Percentiles rank a stretch among this genome's conserved stretches.
These are phyloP conservation scores for Novymonas esmeraldas DNA, from an alignment of 208 protist genomes.

Conservation along the genomic window DNA sequence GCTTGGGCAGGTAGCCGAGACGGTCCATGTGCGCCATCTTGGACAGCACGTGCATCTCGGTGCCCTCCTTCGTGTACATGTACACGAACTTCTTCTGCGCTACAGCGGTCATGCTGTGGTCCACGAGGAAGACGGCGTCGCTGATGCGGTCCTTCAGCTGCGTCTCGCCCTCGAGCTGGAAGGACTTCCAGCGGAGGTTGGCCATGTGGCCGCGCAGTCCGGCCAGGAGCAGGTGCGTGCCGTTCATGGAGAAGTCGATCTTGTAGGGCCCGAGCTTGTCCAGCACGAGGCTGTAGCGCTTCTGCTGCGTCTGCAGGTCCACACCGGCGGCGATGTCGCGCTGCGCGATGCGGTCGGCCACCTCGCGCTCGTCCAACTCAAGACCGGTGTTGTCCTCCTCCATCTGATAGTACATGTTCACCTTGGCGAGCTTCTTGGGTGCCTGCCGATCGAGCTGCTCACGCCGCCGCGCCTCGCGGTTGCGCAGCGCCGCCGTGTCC, in stretches of 20 bases:
- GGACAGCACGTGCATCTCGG: constrained; percentile 97
- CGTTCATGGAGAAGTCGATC: constrained; percentile 94
- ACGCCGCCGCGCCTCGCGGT: constrained; percentile 48
- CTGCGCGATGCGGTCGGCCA: constrained; percentile 94
- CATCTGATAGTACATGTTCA: constrained; percentile 67
- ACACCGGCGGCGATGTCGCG: constrained; percentile 86
- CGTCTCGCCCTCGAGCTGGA: constrained; percentile 92
- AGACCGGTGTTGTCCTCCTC: constrained; percentile 74
- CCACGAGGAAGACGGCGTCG: constrained; percentile 96
- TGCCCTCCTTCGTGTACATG: constrained; percentile 98
- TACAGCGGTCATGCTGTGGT: constrained; percentile 98
- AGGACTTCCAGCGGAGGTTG: constrained; percentile 95
- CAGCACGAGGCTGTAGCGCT: constrained; percentile 94
- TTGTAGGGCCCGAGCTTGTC: constrained; percentile 95
- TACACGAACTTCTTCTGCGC: constrained; percentile 99
- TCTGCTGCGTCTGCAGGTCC: constrained; percentile 93
- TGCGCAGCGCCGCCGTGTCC: constrained; percentile 65
- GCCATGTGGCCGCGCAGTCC: constrained; percentile 96
- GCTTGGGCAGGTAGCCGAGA: constrained; percentile 97
- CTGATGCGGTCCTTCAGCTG: constrained; percentile 94
- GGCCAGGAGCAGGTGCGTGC: constrained; percentile 93
- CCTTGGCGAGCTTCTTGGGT: constrained; percentile 69
- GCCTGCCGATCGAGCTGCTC: constrained; percentile 64
- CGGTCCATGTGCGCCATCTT: constrained; percentile 94
- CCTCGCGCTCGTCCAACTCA: constrained; percentile 86